A percentile compares a stretch with the other conserved stretches of the same genome.
Conservation (phyloP, 192 early-diverging fungal genomes). For the Coemansia umbellata region DNA sequence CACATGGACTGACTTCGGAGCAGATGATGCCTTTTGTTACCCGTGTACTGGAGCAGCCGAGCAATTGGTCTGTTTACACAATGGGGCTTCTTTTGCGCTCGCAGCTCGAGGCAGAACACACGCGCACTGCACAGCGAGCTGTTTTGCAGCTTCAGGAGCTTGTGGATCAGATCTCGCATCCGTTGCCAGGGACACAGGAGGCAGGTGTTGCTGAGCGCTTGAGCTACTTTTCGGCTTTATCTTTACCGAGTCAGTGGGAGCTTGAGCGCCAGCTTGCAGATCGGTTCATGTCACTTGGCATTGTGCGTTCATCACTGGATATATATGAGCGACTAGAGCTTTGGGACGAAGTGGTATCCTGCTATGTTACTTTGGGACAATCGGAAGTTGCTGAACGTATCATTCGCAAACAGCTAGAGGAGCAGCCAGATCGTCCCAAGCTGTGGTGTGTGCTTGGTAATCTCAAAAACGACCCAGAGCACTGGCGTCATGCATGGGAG, state of each 20-base stretch:
- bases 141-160: slow-evolving; percentile 90
- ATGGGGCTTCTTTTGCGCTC: slow-evolving; percentile 90
- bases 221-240: slow-evolving; percentile 71
- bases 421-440: slow-evolving; percentile 72
- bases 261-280: slow-evolving; percentile 90
- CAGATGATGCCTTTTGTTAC: slow-evolving; percentile 94
- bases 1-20: slow-evolving; percentile 88
- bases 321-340: slow-evolving; percentile 92
- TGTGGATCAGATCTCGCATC: slow-evolving; percentile 84
- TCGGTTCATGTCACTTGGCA: slow-evolving; percentile 79
- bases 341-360: slow-evolving; percentile 94
- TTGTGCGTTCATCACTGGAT: slow-evolving; percentile 85
- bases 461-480: slow-evolving; percentile 65
- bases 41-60: slow-evolving; percentile 86
- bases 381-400: slow-evolving; percentile 81
- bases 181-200: slow-evolving; percentile 27
- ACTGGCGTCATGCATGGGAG: slow-evolving; percentile 88
- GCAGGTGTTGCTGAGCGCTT: slow-evolving; percentile 65
- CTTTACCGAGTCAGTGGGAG: slow-evolving; percentile 92
- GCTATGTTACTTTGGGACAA: slow-evolving; percentile 83
- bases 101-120: slow-evolving; percentile 80
- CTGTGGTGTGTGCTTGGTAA: slow-evolving; percentile 90
- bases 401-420: slow-evolving; percentile 62
- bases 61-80: slow-evolving; percentile 98
- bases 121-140: slow-evolving; percentile 86